A percentile compares a stretch with the other conserved stretches of the same genome.
Conservation (phyloP, 73 alveolate genomes). For the Paramecium sonneborni region DNA sequence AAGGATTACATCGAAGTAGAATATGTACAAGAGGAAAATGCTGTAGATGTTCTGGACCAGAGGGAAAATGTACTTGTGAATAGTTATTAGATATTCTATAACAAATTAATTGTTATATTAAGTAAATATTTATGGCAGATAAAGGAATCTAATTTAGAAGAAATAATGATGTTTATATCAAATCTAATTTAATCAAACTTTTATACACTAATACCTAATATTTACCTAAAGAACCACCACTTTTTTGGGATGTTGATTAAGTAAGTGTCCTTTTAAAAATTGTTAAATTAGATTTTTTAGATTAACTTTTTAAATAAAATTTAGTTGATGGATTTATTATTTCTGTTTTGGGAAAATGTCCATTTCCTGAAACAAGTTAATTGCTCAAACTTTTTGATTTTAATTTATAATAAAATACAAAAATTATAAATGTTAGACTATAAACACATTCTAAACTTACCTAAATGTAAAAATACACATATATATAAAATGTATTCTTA, state of each 20-base stretch:
- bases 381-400: not conserved
- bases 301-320: not conserved
- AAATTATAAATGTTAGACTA: not conserved
- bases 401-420: not conserved
- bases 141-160: not conserved
- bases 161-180: not conserved
- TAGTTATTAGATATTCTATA: not conserved
- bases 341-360: not conserved
- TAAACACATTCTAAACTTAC: not conserved
- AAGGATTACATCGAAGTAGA: conserved; percentile 12
- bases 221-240: conserved; percentile 46
- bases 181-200: not conserved
- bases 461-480: not conserved
- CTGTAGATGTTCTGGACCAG: conserved; percentile 31
- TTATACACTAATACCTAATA: not conserved
- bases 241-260: conserved; percentile 48
- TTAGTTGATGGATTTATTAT: conserved; percentile 45
- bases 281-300: not conserved
- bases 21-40: conserved; percentile 10
- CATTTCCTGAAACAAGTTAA: not conserved
- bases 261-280: not conserved
- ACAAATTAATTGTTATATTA: not conserved
- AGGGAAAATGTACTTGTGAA: conserved; percentile 47
- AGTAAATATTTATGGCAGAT: not conserved
- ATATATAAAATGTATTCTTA: not conserved